Base-by-base conservation (phyloP, 306 rosid species). In the Amphicarpaea edgeworthii region DNA sequence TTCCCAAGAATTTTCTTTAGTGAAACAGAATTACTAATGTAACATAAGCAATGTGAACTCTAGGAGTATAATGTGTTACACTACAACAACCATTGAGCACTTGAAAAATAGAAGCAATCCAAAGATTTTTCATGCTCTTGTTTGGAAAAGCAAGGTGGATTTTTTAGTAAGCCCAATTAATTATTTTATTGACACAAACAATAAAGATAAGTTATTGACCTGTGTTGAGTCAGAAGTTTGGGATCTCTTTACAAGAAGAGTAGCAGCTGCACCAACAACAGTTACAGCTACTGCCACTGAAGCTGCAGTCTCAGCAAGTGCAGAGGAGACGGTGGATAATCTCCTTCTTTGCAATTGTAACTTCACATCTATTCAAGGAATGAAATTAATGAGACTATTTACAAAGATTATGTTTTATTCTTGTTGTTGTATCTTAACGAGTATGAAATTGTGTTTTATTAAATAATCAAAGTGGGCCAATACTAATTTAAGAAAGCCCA, bases 261-360 rank as follows among this genome's bases (percentile, higher is more conserved):
- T 83, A 70, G 96, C 93, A 42, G 98, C 98, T 53, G 93, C 90
- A 23, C 97, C 97, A 34, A 92, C 91, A 2, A 92, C 68, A 74
- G 93, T 89, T 43, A 93, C 94, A 38, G 92, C 93, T 16, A 92
- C 85, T 7, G 90, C 98, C 76, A 90, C 82, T 14, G 97, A 90
- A 75, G 96, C 97, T 0, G 90, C 98, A 38, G 98, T 89, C 82
- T 92, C 97, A 2, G 92, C 97, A 65, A 95, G 79, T 40, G 97
- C 88, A 64, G 70, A 80, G 19, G 89, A 70, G 63, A 72, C 75
- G 2, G 77, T 54, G 58, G 83, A 68, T 80, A 54, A 26, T 78
- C 86, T 87, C 78, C 91, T 92, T 79, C 89, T 83, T 64, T 81
- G 91, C 70, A 82, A 80, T 61, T 78, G 87, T 30, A 83, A 75